phyloP scores from a whole-genome alignment of 106 monocot species.

The Triglochin maritima region DNA sequence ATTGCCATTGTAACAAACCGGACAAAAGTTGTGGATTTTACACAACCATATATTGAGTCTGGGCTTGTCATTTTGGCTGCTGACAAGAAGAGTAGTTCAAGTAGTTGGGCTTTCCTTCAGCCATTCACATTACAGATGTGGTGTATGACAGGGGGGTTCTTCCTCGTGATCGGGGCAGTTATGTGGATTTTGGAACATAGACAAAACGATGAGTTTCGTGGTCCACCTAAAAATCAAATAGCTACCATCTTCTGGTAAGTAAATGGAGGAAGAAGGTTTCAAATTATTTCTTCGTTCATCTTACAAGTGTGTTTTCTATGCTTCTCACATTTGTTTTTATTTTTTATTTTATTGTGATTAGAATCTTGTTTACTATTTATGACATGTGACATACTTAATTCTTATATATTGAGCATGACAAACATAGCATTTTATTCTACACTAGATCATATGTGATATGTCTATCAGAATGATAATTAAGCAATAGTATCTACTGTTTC shows the following conservation, averaged over 20 bases:
- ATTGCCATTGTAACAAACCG: constrained; percentile 57
- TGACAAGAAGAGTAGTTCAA: constrained; percentile 28
- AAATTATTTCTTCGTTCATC: no score
- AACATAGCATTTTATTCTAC: no score
- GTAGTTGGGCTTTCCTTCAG: constrained; percentile 69
- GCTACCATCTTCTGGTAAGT: constrained; percentile 56
- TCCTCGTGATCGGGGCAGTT: constrained; percentile 52
- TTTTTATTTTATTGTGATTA: no score
- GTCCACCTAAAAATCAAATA: constrained; percentile 62
- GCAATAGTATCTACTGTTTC: no score
- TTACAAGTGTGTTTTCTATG: no score
- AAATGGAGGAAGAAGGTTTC: not conserved
- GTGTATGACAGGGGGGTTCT: constrained; percentile 47
- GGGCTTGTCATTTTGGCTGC: constrained; percentile 63
- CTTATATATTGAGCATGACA: no score
- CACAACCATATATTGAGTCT: constrained; percentile 69
- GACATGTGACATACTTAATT: no score
- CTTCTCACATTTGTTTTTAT: no score
- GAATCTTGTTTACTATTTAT: no score
- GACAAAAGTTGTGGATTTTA: constrained; percentile 69
- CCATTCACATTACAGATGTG: constrained; percentile 79
- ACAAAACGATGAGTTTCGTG: constrained; percentile 78
- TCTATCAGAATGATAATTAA: no score
- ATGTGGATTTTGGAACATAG: constrained; percentile 88
- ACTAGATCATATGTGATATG: no score